A percentile compares a stretch with the other conserved stretches of the same genome.
phyloP scores from a whole-genome alignment of 2,329 filamentous ascomycete species.

The Pseudogymnoascus sp. region DNA sequence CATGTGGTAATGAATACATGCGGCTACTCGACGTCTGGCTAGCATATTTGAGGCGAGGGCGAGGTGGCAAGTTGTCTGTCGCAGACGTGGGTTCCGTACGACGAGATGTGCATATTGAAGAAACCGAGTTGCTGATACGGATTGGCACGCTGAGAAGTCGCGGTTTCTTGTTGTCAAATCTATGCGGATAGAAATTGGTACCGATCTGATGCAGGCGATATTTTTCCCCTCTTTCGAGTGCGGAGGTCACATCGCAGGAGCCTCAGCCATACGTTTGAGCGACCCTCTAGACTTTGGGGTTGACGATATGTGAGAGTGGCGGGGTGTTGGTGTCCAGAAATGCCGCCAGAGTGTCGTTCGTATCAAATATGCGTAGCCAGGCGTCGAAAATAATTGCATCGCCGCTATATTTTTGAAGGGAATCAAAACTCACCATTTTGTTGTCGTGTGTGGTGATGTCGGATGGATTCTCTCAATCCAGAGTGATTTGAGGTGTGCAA shows the following conservation, averaged over 20 bases:
- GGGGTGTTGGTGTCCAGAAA: constrained; percentile 4
- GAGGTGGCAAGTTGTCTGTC: not conserved
- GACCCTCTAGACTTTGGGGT: not conserved
- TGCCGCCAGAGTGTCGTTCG: not conserved
- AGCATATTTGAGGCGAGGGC: not conserved
- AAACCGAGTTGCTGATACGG: not conserved
- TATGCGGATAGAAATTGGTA: not conserved
- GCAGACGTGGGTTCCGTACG: not conserved
- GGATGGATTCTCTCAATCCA: constrained; percentile 7
- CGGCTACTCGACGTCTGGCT: not conserved
- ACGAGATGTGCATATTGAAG: not conserved
- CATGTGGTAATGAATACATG: not conserved
- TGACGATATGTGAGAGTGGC: not conserved
- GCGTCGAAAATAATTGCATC: constrained; percentile 6
- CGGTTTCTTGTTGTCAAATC: not conserved
- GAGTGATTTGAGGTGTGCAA: constrained; percentile 9
- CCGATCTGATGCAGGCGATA: not conserved
- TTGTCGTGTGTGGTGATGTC: constrained; percentile 10
- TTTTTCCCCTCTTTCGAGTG: not conserved
- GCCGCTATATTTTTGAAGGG: constrained; percentile 1
- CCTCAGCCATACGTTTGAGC: constrained; percentile 2
- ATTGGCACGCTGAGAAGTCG: not conserved
- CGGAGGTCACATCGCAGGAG: not conserved
- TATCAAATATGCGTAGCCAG: constrained; percentile 7
- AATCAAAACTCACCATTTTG: constrained; percentile 10